Percentiles rank a stretch among this genome's conserved stretches.
Evolutionary conservation across 306 rosid species (phyloP).

Genomic region (Prunus fruticosa): DNA sequence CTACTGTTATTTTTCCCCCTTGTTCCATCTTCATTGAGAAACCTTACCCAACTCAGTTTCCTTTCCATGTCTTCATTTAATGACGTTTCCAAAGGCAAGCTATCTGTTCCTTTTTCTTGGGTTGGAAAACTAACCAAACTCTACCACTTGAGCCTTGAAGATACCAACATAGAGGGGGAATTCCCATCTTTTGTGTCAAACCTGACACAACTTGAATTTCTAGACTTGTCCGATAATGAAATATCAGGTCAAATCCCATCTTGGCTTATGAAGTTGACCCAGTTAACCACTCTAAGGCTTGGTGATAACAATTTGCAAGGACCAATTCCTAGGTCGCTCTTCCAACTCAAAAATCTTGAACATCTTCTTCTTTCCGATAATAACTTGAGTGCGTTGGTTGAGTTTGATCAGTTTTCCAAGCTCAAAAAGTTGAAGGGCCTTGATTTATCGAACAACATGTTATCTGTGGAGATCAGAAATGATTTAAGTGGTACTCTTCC

Average conservation of each 20-base stretch:
- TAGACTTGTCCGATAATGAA: not conserved
- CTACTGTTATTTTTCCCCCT: not conserved
- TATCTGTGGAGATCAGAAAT: not conserved
- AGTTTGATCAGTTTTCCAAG: conserved; percentile 13
- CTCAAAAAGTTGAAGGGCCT: not conserved
- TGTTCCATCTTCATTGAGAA: not conserved
- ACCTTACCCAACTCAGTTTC: not conserved
- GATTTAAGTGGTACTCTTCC: not conserved
- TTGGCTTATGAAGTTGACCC: not conserved
- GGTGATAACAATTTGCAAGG: conserved; percentile 5
- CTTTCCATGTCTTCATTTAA: conserved; percentile 4
- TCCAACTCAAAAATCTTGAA: conserved; percentile 3
- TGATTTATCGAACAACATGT: not conserved
- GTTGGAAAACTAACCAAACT: conserved; percentile 3
- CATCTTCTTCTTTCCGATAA: not conserved
- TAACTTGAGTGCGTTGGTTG: conserved; percentile 14
- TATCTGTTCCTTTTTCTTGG: not conserved
- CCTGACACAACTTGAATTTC: not conserved
- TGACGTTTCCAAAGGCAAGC: not conserved
- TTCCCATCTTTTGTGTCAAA: not conserved
- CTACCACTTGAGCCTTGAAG: not conserved
- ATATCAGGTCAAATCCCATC: conserved; percentile 2
- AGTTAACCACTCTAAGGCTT: not conserved
- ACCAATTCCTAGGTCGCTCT: conserved; percentile 8
- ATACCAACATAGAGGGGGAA: not conserved